A percentile compares a stretch with the other conserved stretches of the same genome.
These are phyloP conservation scores for Aspergillus quadricinctus DNA, from an alignment of 2,329 filamentous ascomycete species.

Conservation along the genomic window DNA sequence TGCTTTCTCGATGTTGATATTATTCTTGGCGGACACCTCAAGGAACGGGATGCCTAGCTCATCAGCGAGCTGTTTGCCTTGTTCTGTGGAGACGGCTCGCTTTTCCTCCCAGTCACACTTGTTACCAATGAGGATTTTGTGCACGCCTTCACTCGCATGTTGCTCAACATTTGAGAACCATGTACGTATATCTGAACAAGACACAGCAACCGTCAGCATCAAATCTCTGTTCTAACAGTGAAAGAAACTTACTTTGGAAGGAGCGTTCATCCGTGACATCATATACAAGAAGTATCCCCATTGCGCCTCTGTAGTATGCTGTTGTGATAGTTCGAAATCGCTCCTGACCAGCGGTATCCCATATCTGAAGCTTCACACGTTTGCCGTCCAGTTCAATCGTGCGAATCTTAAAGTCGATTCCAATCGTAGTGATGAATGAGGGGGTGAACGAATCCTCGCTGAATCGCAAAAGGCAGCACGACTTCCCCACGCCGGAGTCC, in stretches of 20 bases:
- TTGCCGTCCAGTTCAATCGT: conserved; percentile 99
- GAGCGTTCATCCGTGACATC: conserved; percentile 96
- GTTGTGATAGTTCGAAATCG: conserved; percentile 98
- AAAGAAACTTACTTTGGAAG: conserved; percentile 74
- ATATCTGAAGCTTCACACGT: conserved; percentile 98
- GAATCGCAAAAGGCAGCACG: conserved; percentile 92
- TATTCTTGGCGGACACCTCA: conserved; percentile 97
- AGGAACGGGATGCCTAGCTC: conserved; percentile 97
- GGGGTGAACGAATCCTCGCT: conserved; percentile 97
- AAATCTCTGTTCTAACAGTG: background rate
- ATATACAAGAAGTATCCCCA: conserved; percentile 97
- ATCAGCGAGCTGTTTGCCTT: conserved; percentile 87
- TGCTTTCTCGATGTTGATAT: conserved; percentile 99
- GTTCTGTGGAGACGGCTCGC: conserved; percentile 86
- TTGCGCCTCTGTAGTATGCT: conserved; percentile 95
- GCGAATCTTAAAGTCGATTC: conserved; percentile 99
- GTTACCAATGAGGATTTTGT: conserved; percentile 99
- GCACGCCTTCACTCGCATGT: conserved; percentile 96
- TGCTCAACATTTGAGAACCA: conserved; percentile 99
- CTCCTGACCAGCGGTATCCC: conserved; percentile 98
- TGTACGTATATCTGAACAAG: conserved; percentile 79
- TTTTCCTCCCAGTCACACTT: conserved; percentile 99
- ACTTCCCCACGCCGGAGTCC: conserved; percentile 95
- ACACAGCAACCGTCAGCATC: conserved; percentile 10
- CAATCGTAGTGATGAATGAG: conserved; percentile 98